Evolutionary conservation across 208 protist genomes (phyloP), one percentile per base, ranked within the genome.

Genomic region (Phytomonas sp.): DNA sequence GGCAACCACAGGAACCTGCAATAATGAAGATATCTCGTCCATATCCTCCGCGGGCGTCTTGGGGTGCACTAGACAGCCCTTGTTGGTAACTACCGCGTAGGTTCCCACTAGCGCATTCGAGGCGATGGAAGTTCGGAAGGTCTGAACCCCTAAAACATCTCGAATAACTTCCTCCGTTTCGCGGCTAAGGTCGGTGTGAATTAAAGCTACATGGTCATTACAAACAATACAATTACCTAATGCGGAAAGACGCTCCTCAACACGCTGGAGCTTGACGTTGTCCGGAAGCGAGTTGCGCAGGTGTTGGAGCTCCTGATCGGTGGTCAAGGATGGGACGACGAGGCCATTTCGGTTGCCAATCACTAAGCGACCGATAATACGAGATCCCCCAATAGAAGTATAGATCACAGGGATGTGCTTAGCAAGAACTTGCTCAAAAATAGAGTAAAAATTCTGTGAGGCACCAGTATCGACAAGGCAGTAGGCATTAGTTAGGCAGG

Each of bases 111-210:
- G 88, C 10, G 97, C 95, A 68, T 99, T 98, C 42, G 97, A 91
- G 5, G 94, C 96, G 69, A 99, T 98, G 26, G 96, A 98, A 19
- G 98, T 98, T 71, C 98, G 87, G 87, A 99, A 99, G 7, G 99
- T 98, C 78, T 99, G 98, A 33, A 99, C 97, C 74, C 91, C 93
- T 29, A 99, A 87, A 16, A 96, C 94, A 81, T 99, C 98, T 32
- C 92, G 87, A n/a, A 99, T 94, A 71, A 99, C 98, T 77, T 99
- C 99, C 83, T 99, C 98, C 33, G 99, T 99, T 72, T 99, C 98
- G 29, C 92, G 85, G 75, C 99, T 99, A 19, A 99, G 67, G 65
- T 99, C 99, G 45, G 99, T 98, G 80, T 99, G 99, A 61, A 99
- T 94, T 5, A 99, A 87, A 4, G 99, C 99, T 36, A 99, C 98